Conservation (phyloP, 1,139 yeast species). For the Petasospora rhodanensis region DNA sequence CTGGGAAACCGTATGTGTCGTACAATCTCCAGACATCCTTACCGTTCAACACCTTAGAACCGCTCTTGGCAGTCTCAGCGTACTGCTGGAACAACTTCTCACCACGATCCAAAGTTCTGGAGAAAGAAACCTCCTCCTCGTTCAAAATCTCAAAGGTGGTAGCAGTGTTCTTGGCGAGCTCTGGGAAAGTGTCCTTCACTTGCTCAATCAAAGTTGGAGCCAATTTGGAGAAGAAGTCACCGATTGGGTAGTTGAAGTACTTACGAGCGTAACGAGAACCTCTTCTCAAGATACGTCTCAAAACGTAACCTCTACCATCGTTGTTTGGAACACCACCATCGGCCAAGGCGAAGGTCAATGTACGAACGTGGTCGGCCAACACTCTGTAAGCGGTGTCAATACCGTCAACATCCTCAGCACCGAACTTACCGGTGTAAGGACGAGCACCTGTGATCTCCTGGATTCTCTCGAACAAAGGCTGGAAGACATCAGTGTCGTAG, state of each 20-base stretch:
- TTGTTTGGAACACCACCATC: slow-evolving; percentile 99
- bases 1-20: slow-evolving; percentile 99
- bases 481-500: slow-evolving; percentile 95
- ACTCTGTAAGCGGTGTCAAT: slow-evolving; percentile 98
- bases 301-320: slow-evolving; percentile 97
- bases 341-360: slow-evolving; percentile 90
- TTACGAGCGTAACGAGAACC: slow-evolving; percentile 97
- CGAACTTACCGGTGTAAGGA: slow-evolving; percentile 88
- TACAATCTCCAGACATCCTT: slow-evolving; percentile 97
- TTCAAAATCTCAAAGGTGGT: slow-evolving; percentile 85
- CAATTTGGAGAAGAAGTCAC: slow-evolving; percentile 84
- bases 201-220: slow-evolving; percentile 93
- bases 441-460: slow-evolving; percentile 92
- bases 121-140: slow-evolving; percentile 93
- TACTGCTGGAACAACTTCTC: slow-evolving; percentile 94
- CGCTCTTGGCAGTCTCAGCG: slow-evolving; percentile 75
- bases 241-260: slow-evolving; percentile 93
- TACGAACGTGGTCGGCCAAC: slow-evolving; percentile 96
- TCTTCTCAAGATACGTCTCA: slow-evolving; percentile 94
- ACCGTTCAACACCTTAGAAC: slow-evolving; percentile 77
- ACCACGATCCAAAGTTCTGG: slow-evolving; percentile 96
- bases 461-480: slow-evolving; percentile 78
- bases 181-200: slow-evolving; percentile 88
- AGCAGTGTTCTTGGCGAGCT: slow-evolving; percentile 63
- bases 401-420: slow-evolving; percentile 87